Conservation (phyloP, 2,329 filamentous ascomycete species). For the Penicillium sclerotiorum region DNA sequence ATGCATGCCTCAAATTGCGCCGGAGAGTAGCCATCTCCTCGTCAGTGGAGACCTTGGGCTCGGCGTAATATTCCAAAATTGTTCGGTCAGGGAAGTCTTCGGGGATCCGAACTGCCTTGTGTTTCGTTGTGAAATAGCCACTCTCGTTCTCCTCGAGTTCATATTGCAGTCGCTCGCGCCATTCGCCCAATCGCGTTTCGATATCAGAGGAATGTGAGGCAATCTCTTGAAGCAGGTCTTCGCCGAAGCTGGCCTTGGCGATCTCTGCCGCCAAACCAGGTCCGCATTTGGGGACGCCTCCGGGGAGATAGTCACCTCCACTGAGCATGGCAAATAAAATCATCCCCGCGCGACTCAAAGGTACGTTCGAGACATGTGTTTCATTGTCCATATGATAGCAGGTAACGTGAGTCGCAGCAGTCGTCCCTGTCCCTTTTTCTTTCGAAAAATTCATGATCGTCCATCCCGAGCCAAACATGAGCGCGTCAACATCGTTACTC, state of each 20-base stretch:
- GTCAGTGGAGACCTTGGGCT: constrained; percentile 74
- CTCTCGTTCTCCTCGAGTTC: constrained; percentile 84
- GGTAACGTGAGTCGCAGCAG: constrained; percentile 78
- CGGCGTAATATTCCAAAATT: constrained; percentile 82
- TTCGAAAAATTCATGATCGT: constrained; percentile 83
- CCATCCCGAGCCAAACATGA: constrained; percentile 90
- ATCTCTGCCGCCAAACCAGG: constrained; percentile 88
- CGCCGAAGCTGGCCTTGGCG: constrained; percentile 83
- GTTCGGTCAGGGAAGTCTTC: constrained; percentile 78
- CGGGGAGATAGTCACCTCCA: constrained; percentile 89
- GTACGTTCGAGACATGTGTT: constrained; percentile 31
- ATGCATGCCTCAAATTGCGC: constrained; percentile 53
- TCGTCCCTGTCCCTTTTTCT: constrained; percentile 64
- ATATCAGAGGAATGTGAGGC: constrained; percentile 47
- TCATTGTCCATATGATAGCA: constrained; percentile 64
- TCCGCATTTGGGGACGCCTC: constrained; percentile 84
- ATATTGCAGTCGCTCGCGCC: constrained; percentile 71
- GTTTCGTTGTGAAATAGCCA: constrained; percentile 75
- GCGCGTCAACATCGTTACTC: constrained; percentile 93
- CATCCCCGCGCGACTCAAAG: constrained; percentile 82
- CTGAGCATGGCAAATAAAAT: constrained; percentile 92
- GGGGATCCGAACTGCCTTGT: constrained; percentile 74
- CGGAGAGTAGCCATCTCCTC: constrained; percentile 60
- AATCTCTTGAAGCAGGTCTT: constrained; percentile 65
- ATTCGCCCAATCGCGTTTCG: constrained; percentile 55